A percentile compares a stretch with the other conserved stretches of the same genome.
phyloP scores from a whole-genome alignment of 202 grass and related monocot species.

The Musa balbisiana region DNA sequence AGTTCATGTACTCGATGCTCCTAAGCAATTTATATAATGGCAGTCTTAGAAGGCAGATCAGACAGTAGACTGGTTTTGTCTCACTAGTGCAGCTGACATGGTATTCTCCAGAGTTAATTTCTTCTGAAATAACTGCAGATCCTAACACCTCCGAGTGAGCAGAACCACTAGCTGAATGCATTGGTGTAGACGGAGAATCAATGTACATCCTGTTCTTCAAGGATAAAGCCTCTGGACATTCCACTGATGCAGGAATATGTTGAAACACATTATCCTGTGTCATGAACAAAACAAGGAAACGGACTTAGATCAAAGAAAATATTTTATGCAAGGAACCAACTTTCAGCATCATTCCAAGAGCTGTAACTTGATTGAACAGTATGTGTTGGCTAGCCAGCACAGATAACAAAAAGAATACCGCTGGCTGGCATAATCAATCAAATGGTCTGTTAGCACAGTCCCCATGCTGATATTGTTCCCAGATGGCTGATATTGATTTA shows the following conservation, averaged over 20 bases:
- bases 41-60: neutral
- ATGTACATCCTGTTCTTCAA: constrained; percentile 35
- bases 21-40: neutral
- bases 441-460: no score
- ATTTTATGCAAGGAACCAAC: neutral
- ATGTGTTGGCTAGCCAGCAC: no score
- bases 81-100: constrained; percentile 21
- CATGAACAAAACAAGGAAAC: constrained; percentile 25
- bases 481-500: no score
- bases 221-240: constrained; percentile 31
- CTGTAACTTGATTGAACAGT: neutral
- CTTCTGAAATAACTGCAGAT: constrained; percentile 37
- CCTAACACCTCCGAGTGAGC: constrained; percentile 57
- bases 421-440: no score
- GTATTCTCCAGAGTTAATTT: constrained; percentile 54
- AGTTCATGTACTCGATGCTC: no score
- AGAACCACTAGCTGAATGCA: constrained; percentile 42
- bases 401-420: no score
- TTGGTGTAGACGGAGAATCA: constrained; percentile 41
- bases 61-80: constrained; percentile 1
- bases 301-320: constrained; percentile 1
- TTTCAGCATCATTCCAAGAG: neutral
- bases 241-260: constrained; percentile 26
- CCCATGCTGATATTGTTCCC: no score
- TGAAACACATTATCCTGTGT: constrained; percentile 52